Evolutionary conservation across 495 filamentous ascomycete genomes (phyloP).

Genomic region (Cenococcum geophilum): DNA sequence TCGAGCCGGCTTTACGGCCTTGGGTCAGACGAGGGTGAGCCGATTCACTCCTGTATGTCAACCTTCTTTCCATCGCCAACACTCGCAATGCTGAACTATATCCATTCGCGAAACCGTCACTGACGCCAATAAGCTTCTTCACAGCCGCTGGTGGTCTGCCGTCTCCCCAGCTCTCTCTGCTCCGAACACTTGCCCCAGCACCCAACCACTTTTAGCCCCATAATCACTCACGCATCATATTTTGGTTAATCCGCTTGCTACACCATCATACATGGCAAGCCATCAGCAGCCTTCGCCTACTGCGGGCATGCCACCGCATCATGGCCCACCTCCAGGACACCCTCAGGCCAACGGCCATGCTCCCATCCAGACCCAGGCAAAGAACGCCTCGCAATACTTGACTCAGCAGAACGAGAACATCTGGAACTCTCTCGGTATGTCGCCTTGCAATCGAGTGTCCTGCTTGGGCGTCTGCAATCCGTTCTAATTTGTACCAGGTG

Average conservation of each 20-base stretch:
- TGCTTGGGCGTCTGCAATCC: not conserved
- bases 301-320: constrained; percentile 28
- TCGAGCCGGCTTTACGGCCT: not conserved
- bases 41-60: not conserved
- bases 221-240: not conserved
- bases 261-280: constrained; percentile 20
- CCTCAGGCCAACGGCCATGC: constrained; percentile 30
- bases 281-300: constrained; percentile 36
- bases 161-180: not conserved
- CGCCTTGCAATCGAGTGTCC: constrained; percentile 12
- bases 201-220: not conserved
- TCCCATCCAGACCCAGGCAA: constrained; percentile 47
- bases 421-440: constrained; percentile 90
- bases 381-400: constrained; percentile 54
- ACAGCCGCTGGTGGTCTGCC: not conserved
- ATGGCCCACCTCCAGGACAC: constrained; percentile 31
- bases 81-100: not conserved
- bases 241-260: not conserved
- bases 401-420: constrained; percentile 69
- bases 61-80: not conserved
- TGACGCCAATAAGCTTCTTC: not conserved
- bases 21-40: not conserved
- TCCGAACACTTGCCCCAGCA: not conserved
- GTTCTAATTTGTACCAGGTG: constrained; percentile 49
- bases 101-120: not conserved